Base-by-base conservation (phyloP, 768 basidiomycete genomes). In the Omphalotus guepiniiformis region DNA sequence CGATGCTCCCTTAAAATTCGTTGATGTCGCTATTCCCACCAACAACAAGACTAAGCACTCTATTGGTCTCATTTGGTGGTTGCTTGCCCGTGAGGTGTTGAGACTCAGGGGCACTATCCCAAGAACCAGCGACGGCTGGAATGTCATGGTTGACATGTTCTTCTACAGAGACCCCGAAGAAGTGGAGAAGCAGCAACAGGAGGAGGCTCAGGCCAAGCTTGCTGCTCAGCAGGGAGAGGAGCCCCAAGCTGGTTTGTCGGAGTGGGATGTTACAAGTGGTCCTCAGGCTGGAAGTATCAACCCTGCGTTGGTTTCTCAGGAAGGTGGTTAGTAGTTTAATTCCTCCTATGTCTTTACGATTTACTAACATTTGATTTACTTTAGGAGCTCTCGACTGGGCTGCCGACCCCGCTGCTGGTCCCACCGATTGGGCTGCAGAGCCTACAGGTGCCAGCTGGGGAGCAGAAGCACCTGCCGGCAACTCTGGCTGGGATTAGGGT, bases 91-190 rank as follows among this genome's bases (percentile, higher is more conserved):
- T 59, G 96, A 99, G 66, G 93, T 96, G 59, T 87, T 99, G 70
- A 83, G 96, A 63, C 79, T 99, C 63, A 83, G 93, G 53, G 96
- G 96, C 39, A 88, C 90, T 48, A 85, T 98, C 68, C 87, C 93
- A 51, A 83, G 96, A 59, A 87, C 91, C 34, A 68, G 81, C 53
- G 93, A 95, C 53, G 90, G 88, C 60, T 99, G 96, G 96, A 89
- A 85, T 66, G 88, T 96, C 68, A 96, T 98, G 91, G 93, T 94
- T 56, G 94, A 95, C 70, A 88, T 95, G 86, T 94, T 94, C 87
- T 93, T 97, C 85, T 98, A 98, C 83, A 90, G 95, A 62, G 95
- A 97, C 73, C 93, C 95, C 52, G 94, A 99, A 67, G 96, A 99
- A 72, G 89, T 97, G 58, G 94, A 97, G 82, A 91, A 88, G 72